phyloP scores from a whole-genome alignment of 257 asterid genomes.

The Cruciata laevipes region DNA sequence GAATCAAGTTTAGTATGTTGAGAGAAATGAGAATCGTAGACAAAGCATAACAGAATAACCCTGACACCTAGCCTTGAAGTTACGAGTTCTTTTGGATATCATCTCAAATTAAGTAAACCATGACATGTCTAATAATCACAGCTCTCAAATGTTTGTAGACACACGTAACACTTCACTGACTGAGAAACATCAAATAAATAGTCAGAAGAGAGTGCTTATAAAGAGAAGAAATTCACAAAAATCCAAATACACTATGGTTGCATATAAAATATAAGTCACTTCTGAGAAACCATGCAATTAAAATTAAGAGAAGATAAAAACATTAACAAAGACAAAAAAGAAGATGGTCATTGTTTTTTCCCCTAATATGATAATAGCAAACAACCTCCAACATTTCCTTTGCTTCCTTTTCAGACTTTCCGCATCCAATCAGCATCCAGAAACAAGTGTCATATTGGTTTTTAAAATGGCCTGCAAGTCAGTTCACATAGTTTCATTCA shows the following conservation, averaged over 20 bases:
- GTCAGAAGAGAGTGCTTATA: not conserved
- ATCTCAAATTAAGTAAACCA: no score
- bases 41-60: no score
- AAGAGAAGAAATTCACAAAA: not conserved
- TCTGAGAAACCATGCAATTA: not conserved
- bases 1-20: no score
- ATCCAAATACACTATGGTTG: not conserved
- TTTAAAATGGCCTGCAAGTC: conserved; percentile 54
- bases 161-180: not conserved
- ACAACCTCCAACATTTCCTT: conserved; percentile 61
- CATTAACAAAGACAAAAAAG: not conserved
- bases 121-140: not conserved
- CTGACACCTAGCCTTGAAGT: not conserved
- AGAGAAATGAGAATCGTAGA: no score
- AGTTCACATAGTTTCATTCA: conserved; percentile 6
- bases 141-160: not conserved
- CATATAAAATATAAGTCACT: not conserved
- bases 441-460: conserved; percentile 67
- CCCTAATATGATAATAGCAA: not conserved
- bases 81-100: not conserved
- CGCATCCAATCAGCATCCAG: conserved; percentile 56
- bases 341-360: not conserved
- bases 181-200: no score
- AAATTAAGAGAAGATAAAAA: not conserved
- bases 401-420: conserved; percentile 54